Base-by-base conservation (phyloP, 257 asterid genomes). In the Eucommia ulmoides region DNA sequence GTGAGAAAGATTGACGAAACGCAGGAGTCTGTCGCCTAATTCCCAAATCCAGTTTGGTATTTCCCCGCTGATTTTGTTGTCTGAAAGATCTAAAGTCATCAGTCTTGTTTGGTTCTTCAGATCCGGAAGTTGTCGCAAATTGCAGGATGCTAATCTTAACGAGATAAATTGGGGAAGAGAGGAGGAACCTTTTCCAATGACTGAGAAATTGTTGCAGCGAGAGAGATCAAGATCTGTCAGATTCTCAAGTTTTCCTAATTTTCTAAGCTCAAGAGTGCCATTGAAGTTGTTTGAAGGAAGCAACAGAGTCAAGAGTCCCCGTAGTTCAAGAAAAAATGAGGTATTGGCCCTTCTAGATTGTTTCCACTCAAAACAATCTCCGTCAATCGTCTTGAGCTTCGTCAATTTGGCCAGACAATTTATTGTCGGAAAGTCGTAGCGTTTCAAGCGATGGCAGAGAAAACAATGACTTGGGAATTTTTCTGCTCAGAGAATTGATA, bases 311-410 rank as follows among this genome's bases (percentile, higher is more conserved):
- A 54, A 20, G 45, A 81, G 72, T 33, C 63, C 49, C 16, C 20
- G 55, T 15, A 76, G 51, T 19, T 65, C 53, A 38, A 81, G 76
- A 25, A 81, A 49, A 74, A 63, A 20, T 19, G 49, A 26, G 93
- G 93, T 3, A 84, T 42, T 29, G 68, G 63, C 10, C 95, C 93
- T 54, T 65, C 57, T 44, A 84, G 33, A 9, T 16, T 57, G 65
- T 84, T 84, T 33, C 16, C n/a, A 20, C 68, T 55, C 64, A 81
- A 61, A 20, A 74, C 72, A 52, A 84, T 69, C 15, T 0, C 41
- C 23, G 15, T 62, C n/a, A 81, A 41, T 16, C 48, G 19, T 10
- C 51, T 7, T 19, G 19, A 2, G 61, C 33, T 41, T 49, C 65
- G 26, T 19, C 8, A 14, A 73, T 62, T 3, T 49, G 51, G 52